These are phyloP conservation scores for Fusarium sp. DNA, from an alignment of 2,329 filamentous ascomycete species.

Conservation along the genomic window DNA sequence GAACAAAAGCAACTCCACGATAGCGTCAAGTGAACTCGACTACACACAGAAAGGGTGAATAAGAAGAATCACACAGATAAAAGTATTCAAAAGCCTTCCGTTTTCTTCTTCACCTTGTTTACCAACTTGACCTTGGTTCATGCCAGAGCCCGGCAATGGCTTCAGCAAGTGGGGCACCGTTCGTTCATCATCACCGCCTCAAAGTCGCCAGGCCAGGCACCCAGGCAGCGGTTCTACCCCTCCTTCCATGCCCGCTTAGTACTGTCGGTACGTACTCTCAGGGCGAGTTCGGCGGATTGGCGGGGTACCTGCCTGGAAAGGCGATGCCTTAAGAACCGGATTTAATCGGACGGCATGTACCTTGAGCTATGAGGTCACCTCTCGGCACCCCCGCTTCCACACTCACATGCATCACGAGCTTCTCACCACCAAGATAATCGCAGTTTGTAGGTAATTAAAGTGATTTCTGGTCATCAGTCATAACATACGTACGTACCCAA, in stretches of 20 bases:
- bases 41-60: background rate
- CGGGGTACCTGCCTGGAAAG: background rate
- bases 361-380: slow-evolving; percentile 28
- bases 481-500: slow-evolving; percentile 31
- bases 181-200: background rate
- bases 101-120: background rate
- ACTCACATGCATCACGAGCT: background rate
- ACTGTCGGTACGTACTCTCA: background rate
- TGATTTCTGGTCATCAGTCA: slow-evolving; percentile 38
- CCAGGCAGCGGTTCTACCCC: slow-evolving; percentile 5
- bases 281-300: background rate
- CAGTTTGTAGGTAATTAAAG: background rate
- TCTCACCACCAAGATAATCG: background rate
- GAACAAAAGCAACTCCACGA: background rate
- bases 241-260: background rate
- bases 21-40: background rate
- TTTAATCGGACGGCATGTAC: background rate
- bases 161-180: background rate
- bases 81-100: background rate
- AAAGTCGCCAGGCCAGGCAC: background rate
- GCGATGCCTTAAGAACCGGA: slow-evolving; percentile 8
- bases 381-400: background rate
- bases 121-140: background rate
- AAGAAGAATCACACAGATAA: background rate
- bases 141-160: background rate